phyloP scores from a whole-genome alignment of 768 basidiomycete genomes.

The Holtermannia corniformis region DNA sequence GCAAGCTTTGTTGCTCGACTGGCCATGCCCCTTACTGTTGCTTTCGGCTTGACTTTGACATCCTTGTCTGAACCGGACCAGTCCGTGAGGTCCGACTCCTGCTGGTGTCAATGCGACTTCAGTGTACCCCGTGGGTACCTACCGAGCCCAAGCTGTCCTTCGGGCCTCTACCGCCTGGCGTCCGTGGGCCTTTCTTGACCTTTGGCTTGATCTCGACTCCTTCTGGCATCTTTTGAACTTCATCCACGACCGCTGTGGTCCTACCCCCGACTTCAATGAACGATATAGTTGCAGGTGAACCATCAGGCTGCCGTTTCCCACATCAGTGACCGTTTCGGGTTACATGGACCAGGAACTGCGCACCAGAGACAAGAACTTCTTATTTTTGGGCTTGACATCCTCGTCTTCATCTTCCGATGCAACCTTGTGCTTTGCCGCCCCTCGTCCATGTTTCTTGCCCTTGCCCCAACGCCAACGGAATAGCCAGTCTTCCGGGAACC shows the following conservation, averaged over 20 bases:
- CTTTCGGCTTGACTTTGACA: too few relatives aligned
- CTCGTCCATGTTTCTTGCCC: constrained; percentile 28
- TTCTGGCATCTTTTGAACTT: constrained; percentile 50
- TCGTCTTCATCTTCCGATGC: constrained; percentile 15
- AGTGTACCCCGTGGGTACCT: background rate
- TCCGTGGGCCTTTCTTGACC: constrained; percentile 15
- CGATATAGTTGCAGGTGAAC: constrained; percentile 59
- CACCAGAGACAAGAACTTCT: constrained; percentile 24
- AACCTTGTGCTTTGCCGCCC: constrained; percentile 14
- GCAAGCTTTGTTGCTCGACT: background rate
- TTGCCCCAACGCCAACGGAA: constrained; percentile 41
- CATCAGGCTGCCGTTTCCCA: constrained; percentile 49
- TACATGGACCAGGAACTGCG: constrained; percentile 3
- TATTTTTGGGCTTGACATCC: constrained; percentile 22
- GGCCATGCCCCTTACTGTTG: background rate
- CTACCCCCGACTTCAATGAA: constrained; percentile 68
- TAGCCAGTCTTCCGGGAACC: constrained; percentile 51
- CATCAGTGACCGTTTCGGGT: background rate
- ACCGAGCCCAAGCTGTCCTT: background rate
- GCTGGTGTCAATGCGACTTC: too few relatives aligned
- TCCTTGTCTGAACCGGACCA: too few relatives aligned
- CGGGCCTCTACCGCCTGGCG: background rate
- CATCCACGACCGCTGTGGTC: constrained; percentile 61
- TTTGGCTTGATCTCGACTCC: constrained; percentile 37
- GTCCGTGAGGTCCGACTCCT: too few relatives aligned